These are phyloP conservation scores for Calocybe gangraenosa DNA, from an alignment of 768 basidiomycete species.

Conservation along the genomic window DNA sequence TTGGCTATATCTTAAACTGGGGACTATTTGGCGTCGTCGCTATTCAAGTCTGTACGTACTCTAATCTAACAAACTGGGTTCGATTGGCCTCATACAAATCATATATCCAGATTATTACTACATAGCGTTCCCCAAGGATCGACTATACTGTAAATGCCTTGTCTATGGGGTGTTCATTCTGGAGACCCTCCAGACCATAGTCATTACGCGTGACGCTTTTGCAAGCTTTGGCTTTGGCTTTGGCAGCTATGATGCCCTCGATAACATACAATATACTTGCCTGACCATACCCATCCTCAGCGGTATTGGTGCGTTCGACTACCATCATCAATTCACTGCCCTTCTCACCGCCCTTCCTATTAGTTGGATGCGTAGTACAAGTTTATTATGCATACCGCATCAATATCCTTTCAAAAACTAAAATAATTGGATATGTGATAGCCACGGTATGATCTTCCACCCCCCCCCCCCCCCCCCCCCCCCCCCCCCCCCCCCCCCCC, in stretches of 20 bases:
- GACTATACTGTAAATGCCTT: constrained; percentile 18
- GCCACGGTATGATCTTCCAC: too few relatives aligned
- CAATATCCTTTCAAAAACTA: constrained; percentile 22
- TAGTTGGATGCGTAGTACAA: constrained; percentile 29
- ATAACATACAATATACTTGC: constrained; percentile 20
- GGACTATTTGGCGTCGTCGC: constrained; percentile 25
- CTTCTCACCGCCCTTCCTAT: not conserved
- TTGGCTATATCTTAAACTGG: constrained; percentile 27
- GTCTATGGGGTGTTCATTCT: constrained; percentile 24
- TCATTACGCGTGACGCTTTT: constrained; percentile 24
- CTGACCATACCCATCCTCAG: constrained; percentile 26
- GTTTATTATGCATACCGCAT: constrained; percentile 31
- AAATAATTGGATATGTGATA: constrained; percentile 15
- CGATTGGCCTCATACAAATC: not conserved
- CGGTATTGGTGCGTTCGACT: constrained; percentile 20
- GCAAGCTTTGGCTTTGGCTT: constrained; percentile 24
- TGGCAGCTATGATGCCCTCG: constrained; percentile 21
- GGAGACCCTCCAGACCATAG: constrained; percentile 24
- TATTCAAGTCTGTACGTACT: constrained; percentile 26
- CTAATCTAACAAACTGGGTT: not conserved
- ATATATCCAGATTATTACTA: constrained; percentile 24
- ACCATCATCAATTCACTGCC: not conserved
- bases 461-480: too few relatives aligned
- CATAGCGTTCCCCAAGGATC: constrained; percentile 27
- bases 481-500: too few relatives aligned